Evolutionary conservation across 495 filamentous ascomycete species (phyloP).

Genomic region (Cudoniella acicularis): DNA sequence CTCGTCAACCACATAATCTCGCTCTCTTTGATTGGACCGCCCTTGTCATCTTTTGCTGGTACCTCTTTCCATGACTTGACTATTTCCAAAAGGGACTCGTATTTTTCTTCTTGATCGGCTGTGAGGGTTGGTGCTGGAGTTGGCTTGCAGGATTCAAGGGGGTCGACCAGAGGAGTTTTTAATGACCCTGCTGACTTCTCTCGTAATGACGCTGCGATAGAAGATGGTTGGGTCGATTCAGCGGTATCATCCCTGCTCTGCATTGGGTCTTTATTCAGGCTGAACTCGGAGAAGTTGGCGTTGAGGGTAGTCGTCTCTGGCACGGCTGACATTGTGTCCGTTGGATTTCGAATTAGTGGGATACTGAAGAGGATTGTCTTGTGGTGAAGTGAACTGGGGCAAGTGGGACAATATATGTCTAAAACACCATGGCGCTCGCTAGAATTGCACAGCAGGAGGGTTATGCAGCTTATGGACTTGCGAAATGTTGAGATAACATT

Average conservation of each 20-base stretch:
- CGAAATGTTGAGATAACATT: too few relatives aligned
- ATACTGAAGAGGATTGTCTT: neutral
- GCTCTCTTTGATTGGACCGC: constrained; percentile 64
- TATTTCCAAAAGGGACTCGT: constrained; percentile 64
- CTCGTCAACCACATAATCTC: constrained; percentile 88
- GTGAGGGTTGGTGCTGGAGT: constrained; percentile 53
- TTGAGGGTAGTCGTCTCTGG: neutral
- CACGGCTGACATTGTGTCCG: constrained; percentile 16
- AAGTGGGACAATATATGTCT: too few relatives aligned
- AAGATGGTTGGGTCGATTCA: neutral
- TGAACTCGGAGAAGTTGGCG: constrained; percentile 11
- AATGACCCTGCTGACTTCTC: constrained; percentile 41
- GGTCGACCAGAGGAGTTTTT: constrained; percentile 67
- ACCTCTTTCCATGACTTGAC: constrained; percentile 70
- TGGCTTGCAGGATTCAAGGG: constrained; percentile 53
- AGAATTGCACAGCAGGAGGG: too few relatives aligned
- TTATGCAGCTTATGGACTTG: too few relatives aligned
- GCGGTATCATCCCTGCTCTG: neutral
- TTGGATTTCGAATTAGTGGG: neutral
- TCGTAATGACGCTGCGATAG: constrained; percentile 34
- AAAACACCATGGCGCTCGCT: too few relatives aligned
- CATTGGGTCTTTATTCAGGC: neutral
- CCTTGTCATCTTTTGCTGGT: constrained; percentile 56
- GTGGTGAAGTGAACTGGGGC: neutral
- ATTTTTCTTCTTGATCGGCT: constrained; percentile 78